Percentiles rank a stretch among this genome's conserved stretches.
Evolutionary conservation across 345 rosid species (phyloP).

Genomic region (Moricandia moricandioides): DNA sequence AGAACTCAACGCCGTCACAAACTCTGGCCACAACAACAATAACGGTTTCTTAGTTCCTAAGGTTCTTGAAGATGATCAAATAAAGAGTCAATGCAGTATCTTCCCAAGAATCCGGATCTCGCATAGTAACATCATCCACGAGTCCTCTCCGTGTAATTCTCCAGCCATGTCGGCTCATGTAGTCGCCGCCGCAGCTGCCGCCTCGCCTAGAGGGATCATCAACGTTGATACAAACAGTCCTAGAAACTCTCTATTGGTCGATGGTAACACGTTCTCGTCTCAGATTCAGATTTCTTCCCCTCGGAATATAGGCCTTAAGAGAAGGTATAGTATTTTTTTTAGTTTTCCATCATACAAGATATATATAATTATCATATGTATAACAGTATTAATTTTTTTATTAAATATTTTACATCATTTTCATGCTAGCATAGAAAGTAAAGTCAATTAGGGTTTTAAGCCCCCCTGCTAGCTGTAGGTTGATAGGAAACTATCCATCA

Average conservation of each 20-base stretch:
- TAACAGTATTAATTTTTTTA: neutral
- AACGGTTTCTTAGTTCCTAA: constrained; percentile 22
- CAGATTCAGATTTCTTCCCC: constrained; percentile 87
- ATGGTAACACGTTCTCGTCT: constrained; percentile 35
- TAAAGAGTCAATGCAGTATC: constrained; percentile 39
- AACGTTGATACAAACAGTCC: constrained; percentile 40
- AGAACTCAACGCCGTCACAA: constrained; percentile 42
- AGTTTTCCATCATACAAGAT: constrained; percentile 12
- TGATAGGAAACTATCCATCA: neutral
- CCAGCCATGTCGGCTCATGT: constrained; percentile 41
- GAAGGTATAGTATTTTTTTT: constrained; percentile 52
- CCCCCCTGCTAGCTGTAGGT: neutral
- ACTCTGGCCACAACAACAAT: constrained; percentile 23
- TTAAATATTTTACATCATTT: constrained; percentile 5
- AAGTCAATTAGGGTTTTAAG: constrained; percentile 29
- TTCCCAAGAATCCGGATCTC: constrained; percentile 83
- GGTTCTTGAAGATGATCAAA: constrained; percentile 38
- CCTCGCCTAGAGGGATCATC: constrained; percentile 45
- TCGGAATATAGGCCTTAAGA: constrained; percentile 79
- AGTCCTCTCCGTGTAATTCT: constrained; percentile 43
- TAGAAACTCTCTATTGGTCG: constrained; percentile 43
- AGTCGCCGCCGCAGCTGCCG: neutral
- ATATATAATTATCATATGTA: neutral
- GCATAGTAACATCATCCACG: constrained; percentile 33
- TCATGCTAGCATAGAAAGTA: neutral